Evolutionary conservation across 2,329 filamentous ascomycete genomes (phyloP), one percentile per base, ranked within the genome.

Genomic region (Laburnicola sp.): DNA sequence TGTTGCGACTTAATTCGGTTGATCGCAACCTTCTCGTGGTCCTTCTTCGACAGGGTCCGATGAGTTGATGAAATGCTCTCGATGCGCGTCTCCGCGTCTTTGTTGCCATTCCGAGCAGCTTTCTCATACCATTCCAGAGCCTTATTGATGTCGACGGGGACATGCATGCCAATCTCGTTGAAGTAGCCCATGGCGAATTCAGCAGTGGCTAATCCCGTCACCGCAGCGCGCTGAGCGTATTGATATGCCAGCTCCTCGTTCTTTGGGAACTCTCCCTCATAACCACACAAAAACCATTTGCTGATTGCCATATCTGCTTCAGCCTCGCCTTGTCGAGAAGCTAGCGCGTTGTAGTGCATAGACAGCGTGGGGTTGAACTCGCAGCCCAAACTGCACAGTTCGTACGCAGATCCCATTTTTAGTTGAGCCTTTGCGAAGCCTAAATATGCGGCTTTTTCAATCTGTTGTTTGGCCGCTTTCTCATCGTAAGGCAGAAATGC

Each of bases 171-270:
- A 62, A 99, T 95, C 72, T 99, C 94, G 70, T 94, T 85, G 76
- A 97, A 99, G 74, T 99, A 99, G 8, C 93, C 93, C 79, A 99
- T 84, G 25, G 94, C 94, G 67, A 99, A 99, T 72, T 97, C 91
- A 42, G 92, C 94, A 0, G 92, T 97, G 0, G 91, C 82, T 42
- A 97, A 81, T 48, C 91, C 91, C 34, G 86, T 83, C 44, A 84
- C 80, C 6, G 94, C 93, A 8, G 94, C 94, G 59, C 93, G 84
- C 63, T 93, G 85, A 1, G 94, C 94, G 68, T 96, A 97, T 45
- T 85, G 87, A 74, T 89, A 99, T 5, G 94, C 93, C 42, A 97
- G 77, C 69, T 93, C 88, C 74, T 99, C 94, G 65, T 97, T 97
- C 80, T 97, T 97, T 53, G 89, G 84, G 68, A 99, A 97, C 5